These are phyloP conservation scores for Mrakia blollopis DNA, from an alignment of 768 basidiomycete species.

Conservation along the genomic window DNA sequence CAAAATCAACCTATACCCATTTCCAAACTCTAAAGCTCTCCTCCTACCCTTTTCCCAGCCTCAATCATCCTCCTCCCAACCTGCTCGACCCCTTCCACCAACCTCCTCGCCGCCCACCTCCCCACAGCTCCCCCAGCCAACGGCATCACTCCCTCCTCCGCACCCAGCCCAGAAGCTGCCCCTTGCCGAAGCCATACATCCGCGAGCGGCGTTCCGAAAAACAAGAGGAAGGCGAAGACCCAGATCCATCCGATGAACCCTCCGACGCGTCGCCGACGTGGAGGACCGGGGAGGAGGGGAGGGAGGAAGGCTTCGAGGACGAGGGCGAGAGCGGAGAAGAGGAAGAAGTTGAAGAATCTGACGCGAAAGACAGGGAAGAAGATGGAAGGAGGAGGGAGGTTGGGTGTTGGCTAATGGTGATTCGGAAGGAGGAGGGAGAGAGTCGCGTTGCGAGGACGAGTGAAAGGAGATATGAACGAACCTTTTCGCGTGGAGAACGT, in stretches of 20 bases:
- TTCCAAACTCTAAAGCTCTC: no score
- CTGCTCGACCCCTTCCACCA: neutral
- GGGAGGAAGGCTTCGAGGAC: neutral
- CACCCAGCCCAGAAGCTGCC: neutral
- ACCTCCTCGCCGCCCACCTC: neutral
- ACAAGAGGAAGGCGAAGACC: neutral
- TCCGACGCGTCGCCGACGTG: neutral
- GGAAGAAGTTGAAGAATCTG: slow-evolving; percentile 9
- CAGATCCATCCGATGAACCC: neutral
- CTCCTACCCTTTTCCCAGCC: no score
- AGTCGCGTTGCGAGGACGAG: no score
- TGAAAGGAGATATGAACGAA: neutral
- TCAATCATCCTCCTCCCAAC: neutral
- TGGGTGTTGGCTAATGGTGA: neutral
- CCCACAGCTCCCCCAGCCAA: neutral
- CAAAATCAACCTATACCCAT: no score
- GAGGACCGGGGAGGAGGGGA: neutral
- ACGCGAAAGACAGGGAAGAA: neutral
- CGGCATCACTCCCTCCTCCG: neutral
- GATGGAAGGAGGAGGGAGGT: neutral
- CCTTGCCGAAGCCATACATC: neutral
- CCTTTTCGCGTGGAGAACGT: neutral
- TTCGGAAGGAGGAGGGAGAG: no score
- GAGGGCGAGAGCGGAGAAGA: neutral
- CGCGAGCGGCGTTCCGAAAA: neutral